Evolutionary conservation across 139 green algal species (phyloP).

Genomic region (Choricystis sp.): DNA sequence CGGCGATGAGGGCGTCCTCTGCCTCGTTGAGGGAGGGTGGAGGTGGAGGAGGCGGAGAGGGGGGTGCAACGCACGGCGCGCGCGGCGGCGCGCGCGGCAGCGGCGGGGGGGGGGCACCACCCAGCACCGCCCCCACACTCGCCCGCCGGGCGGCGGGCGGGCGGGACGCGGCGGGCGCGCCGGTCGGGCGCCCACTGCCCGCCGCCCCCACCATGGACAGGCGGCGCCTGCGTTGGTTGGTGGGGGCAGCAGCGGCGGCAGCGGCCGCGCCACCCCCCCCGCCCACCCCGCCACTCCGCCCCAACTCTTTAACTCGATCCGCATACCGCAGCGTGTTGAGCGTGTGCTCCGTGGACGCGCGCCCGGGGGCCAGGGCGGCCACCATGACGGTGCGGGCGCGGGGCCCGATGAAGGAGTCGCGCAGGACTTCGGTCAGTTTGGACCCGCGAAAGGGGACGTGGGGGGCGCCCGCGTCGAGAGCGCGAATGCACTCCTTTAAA

Average conservation of each 20-base stretch:
- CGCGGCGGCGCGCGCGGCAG: not conserved
- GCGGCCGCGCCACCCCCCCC: not conserved
- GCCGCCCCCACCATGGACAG: not conserved
- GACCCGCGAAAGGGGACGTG: slow-evolving; percentile 92
- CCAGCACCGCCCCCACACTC: too few relatives aligned
- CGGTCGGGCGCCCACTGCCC: slow-evolving; percentile 1
- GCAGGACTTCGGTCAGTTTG: slow-evolving; percentile 74
- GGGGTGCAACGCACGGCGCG: not conserved
- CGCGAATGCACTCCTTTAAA: slow-evolving; percentile 90
- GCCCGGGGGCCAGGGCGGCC: slow-evolving; percentile 83
- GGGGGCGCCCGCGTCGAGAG: slow-evolving; percentile 65
- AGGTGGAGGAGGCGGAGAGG: not conserved
- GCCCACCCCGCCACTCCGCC: not conserved
- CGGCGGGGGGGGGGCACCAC: not conserved
- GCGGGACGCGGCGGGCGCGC: slow-evolving; percentile 9
- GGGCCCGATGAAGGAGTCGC: slow-evolving; percentile 37
- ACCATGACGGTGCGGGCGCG: slow-evolving; percentile 94
- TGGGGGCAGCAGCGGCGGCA: not conserved
- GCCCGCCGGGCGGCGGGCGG: slow-evolving; percentile 7
- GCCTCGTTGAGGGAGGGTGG: slow-evolving; percentile 61
- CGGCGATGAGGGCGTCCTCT: slow-evolving; percentile 74
- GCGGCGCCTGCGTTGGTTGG: not conserved
- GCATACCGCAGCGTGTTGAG: slow-evolving; percentile 97
- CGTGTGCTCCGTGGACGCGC: slow-evolving; percentile 81
- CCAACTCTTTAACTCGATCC: slow-evolving; percentile 80